Conservation (phyloP, 2,329 filamentous ascomycete species). For the Trichoderma brevicompactum region DNA sequence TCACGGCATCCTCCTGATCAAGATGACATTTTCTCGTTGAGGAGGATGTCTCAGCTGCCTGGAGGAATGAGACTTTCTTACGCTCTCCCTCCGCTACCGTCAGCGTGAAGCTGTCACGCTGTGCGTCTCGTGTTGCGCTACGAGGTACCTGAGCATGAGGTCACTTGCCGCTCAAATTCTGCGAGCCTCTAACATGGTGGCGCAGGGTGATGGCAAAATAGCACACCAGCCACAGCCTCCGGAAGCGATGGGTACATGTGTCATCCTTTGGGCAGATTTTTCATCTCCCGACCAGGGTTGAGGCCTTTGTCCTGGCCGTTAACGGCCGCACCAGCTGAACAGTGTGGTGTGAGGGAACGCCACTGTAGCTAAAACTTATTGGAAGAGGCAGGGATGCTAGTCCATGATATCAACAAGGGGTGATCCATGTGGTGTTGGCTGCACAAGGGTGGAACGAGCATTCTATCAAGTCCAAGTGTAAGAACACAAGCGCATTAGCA, state of each 20-base stretch:
- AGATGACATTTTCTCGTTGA: not conserved
- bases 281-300: slow-evolving; percentile 13
- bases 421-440: slow-evolving; percentile 13
- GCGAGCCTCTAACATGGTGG: slow-evolving; percentile 12
- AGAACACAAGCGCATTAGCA: too few relatives aligned
- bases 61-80: slow-evolving; percentile 3
- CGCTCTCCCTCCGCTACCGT: not conserved
- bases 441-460: slow-evolving; percentile 7
- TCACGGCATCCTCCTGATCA: slow-evolving; percentile 12
- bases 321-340: slow-evolving; percentile 10
- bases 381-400: slow-evolving; percentile 13
- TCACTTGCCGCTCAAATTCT: slow-evolving; percentile 26
- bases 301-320: slow-evolving; percentile 1
- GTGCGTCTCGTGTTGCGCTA: slow-evolving; percentile 6
- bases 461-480: not conserved
- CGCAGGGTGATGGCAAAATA: not conserved
- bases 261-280: slow-evolving; percentile 24
- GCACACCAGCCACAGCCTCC: slow-evolving; percentile 16
- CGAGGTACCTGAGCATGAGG: slow-evolving; percentile 12
- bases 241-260: slow-evolving; percentile 10
- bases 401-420: slow-evolving; percentile 10
- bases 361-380: slow-evolving; percentile 20
- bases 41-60: slow-evolving; percentile 24
- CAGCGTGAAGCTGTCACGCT: slow-evolving; percentile 18
- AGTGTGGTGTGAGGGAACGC: slow-evolving; percentile 25